phyloP scores from a whole-genome alignment of 768 basidiomycete genomes.

The Pisolithus albus region DNA sequence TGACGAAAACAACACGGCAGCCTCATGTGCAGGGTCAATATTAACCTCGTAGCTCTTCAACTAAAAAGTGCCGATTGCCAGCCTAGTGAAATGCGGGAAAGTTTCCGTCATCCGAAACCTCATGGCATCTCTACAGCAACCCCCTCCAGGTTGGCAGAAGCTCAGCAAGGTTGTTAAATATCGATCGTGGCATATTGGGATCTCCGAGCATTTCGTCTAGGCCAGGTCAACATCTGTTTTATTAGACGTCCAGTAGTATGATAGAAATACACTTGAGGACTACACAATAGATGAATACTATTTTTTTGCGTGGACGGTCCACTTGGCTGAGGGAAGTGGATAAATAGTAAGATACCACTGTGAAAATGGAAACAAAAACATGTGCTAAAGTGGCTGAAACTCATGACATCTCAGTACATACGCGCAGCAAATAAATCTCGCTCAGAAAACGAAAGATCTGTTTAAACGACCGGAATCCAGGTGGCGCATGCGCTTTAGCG shows the following conservation, averaged over 20 bases:
- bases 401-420: background rate
- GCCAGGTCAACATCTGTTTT: slow-evolving; percentile 3
- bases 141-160: too few relatives aligned
- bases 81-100: too few relatives aligned
- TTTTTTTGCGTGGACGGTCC: slow-evolving; percentile 5
- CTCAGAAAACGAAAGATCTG: background rate
- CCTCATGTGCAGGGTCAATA: background rate
- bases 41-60: background rate
- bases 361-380: slow-evolving; percentile 2
- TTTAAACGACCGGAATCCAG: background rate
- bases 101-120: too few relatives aligned
- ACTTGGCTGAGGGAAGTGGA: slow-evolving; percentile 3
- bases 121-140: too few relatives aligned
- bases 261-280: slow-evolving; percentile 19
- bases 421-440: background rate
- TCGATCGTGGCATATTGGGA: slow-evolving; percentile 1
- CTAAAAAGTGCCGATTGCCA: too few relatives aligned
- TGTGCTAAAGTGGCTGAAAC: slow-evolving; percentile 1
- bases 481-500: slow-evolving; percentile 8
- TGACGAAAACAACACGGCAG: background rate
- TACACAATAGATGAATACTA: slow-evolving; percentile 9
- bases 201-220: background rate
- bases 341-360: slow-evolving; percentile 9
- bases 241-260: slow-evolving; percentile 15
- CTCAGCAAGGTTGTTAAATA: too few relatives aligned